Evolutionary conservation across 177 flowering plant species (phyloP).

Genomic region (Telopea speciosissima): DNA sequence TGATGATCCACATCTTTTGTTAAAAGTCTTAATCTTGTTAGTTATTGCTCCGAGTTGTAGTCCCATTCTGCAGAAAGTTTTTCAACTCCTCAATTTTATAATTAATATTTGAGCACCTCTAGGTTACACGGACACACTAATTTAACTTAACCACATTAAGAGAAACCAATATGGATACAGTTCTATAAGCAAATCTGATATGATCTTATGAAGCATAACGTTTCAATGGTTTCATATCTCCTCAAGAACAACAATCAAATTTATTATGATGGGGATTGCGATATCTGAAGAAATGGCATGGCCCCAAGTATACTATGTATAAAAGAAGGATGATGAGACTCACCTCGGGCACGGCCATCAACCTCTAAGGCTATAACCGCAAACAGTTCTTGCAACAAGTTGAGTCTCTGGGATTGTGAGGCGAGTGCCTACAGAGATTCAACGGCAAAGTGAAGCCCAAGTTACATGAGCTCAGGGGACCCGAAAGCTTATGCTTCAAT

Average conservation of each 20-base stretch:
- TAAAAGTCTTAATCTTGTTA: background rate
- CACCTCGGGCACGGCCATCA: constrained; percentile 83
- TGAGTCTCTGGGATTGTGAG: constrained; percentile 65
- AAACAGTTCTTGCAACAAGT: constrained; percentile 78
- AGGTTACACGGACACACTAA: background rate
- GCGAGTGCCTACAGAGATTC: constrained; percentile 53
- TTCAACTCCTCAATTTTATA: background rate
- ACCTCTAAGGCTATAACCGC: constrained; percentile 91
- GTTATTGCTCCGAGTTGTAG: background rate
- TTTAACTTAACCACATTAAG: background rate
- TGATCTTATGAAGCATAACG: no score
- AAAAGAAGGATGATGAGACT: constrained; percentile 3
- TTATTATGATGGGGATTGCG: background rate
- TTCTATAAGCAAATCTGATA: background rate
- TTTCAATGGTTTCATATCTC: background rate
- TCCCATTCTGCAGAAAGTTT: background rate
- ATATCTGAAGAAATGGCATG: no score
- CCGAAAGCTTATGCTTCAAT: no score
- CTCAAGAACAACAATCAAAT: background rate
- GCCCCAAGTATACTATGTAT: no score
- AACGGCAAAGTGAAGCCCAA: background rate
- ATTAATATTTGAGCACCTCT: background rate
- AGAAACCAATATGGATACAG: background rate
- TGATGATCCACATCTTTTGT: background rate
- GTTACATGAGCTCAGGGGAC: background rate